Base-by-base conservation (phyloP, 805 yeast genomes). In the Candida arabinofermentans region DNA sequence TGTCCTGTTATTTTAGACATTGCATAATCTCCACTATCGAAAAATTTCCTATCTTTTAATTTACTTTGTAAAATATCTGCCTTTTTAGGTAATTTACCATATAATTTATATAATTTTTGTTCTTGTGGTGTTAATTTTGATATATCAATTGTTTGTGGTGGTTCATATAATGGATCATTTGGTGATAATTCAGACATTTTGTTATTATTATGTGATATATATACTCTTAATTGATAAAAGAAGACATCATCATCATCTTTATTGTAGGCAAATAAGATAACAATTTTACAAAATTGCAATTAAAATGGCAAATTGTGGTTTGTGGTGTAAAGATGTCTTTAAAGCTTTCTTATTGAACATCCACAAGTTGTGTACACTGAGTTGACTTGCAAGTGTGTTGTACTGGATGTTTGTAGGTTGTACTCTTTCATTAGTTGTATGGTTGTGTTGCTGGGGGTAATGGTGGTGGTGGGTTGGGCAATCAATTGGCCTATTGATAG, bases 11-110 rank as follows among this genome's bases (percentile, higher is more conserved):
- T 86, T 60, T 72, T 81, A 52, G 80, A 85, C 74, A 89, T 75
- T 9, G 96, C 96, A 62, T 89, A 89, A 64, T 89, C 97, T 8
- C 96, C 96, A 47, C 95, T 84, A 58, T 89, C 97, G 57, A 89
- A 90, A 63, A 85, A 89, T 67, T 88, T 90, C 54, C 96, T 78
- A 49, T 89, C 96, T 63, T 85, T 86, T 54, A 86, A 67, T 59
- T 84, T 86, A 47, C 83, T 77, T 39, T 83, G 74, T 39, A 89
- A 70, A 17, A 89, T 69, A 48, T 88, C 95, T 42, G 83, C 81
- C 43, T 79, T 82, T 22, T 89, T 76, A 19, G 96, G 97, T 37
- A 89, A 67, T 58, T 81, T 85, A 24, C 96, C 97, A 62, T 90
- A 89, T 69, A 89, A 65, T 55, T 77, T 81, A 64, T 81, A 83